phyloP scores from a whole-genome alignment of 352 stramenopile genomes.

The Pilasporangium apinafurcum region DNA sequence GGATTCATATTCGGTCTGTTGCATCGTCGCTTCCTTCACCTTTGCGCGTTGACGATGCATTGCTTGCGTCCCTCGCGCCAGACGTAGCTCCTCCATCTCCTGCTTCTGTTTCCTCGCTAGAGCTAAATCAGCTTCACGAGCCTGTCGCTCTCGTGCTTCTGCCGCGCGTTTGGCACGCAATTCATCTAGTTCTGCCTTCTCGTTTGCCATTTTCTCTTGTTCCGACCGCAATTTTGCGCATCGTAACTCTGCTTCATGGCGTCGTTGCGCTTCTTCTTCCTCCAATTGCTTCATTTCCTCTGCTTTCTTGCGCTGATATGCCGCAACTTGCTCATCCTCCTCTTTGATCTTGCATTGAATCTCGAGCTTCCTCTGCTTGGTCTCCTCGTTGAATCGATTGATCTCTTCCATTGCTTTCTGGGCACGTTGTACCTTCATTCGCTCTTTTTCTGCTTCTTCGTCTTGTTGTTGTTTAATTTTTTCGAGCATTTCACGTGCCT shows the following conservation, averaged over 20 bases:
- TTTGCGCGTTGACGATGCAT: conserved; percentile 64
- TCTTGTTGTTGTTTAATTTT: conserved; percentile 74
- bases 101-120: conserved; percentile 83
- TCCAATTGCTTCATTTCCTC: conserved; percentile 56
- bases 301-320: conserved; percentile 70
- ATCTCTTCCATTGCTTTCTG: conserved; percentile 68
- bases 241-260: conserved; percentile 65
- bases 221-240: conserved; percentile 68
- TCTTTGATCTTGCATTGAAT: conserved; percentile 77
- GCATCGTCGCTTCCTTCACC: conserved; percentile 71
- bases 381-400: conserved; percentile 58
- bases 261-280: conserved; percentile 56
- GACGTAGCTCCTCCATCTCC: conserved; percentile 73
- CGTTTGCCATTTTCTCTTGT: conserved; percentile 86
- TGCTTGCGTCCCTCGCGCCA: conserved; percentile 56
- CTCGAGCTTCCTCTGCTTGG: conserved; percentile 31
- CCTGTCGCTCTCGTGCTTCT: conserved; percentile 85
- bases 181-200: conserved; percentile 88
- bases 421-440: conserved; percentile 42
- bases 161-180: conserved; percentile 86
- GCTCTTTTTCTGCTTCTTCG: conserved; percentile 72
- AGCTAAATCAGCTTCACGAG: conserved; percentile 75
- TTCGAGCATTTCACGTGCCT: conserved; percentile 86
- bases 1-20: conserved; percentile 87
- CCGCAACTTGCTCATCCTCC: conserved; percentile 60